phyloP scores from a whole-genome alignment of 768 basidiomycete genomes.

The Suillus clintonianus region DNA sequence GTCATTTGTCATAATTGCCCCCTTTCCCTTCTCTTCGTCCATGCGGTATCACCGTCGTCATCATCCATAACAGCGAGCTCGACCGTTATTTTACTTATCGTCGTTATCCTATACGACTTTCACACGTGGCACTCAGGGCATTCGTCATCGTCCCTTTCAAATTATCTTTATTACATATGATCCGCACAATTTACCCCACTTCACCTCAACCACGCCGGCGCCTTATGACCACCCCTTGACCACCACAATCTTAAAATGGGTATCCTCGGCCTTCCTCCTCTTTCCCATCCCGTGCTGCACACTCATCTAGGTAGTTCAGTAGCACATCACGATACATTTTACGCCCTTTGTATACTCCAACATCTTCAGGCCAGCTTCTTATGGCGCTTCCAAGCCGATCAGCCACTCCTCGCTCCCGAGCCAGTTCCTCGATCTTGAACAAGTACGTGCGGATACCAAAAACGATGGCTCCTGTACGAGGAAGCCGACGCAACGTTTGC shows the following conservation, averaged over 20 bases:
- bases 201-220: background rate
- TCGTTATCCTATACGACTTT: background rate
- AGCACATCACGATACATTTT: slow-evolving; percentile 24
- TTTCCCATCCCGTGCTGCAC: slow-evolving; percentile 22
- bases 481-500: slow-evolving; percentile 66
- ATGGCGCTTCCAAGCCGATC: slow-evolving; percentile 65
- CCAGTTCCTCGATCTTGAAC: slow-evolving; percentile 52
- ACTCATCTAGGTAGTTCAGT: slow-evolving; percentile 23
- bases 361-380: slow-evolving; percentile 65
- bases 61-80: background rate
- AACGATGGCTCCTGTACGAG: slow-evolving; percentile 60
- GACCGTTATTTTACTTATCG: background rate
- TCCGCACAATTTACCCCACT: slow-evolving; percentile 6
- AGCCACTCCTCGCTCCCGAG: slow-evolving; percentile 57
- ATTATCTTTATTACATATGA: background rate
- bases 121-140: background rate
- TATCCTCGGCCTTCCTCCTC: slow-evolving; percentile 12
- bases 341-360: slow-evolving; percentile 36
- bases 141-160: too few species aligned
- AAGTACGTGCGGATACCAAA: slow-evolving; percentile 74
- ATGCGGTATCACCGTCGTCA: background rate
- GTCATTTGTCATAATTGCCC: slow-evolving; percentile 22
- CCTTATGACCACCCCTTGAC: slow-evolving; percentile 13
- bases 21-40: background rate
- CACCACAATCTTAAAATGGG: slow-evolving; percentile 12